A percentile compares a stretch with the other conserved stretches of the same genome.
These are phyloP conservation scores for Fusarium foetens DNA, from an alignment of 2,329 filamentous ascomycete genomes.

Conservation along the genomic window DNA sequence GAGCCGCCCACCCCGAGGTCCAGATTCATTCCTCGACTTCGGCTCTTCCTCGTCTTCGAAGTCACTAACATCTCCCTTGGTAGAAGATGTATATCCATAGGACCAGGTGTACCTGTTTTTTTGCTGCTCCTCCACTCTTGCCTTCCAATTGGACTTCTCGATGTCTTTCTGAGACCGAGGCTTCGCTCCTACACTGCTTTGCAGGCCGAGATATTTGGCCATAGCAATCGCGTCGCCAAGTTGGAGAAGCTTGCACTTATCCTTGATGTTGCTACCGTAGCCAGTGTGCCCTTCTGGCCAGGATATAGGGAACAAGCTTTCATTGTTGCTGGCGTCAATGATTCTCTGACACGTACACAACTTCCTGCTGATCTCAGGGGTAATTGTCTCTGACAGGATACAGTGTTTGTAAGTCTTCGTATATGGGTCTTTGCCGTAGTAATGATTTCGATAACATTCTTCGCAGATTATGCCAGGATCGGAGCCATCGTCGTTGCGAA, in stretches of 20 bases:
- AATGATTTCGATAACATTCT: slow-evolving; percentile 26
- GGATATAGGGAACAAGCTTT: slow-evolving; percentile 21
- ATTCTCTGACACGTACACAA: slow-evolving; percentile 25
- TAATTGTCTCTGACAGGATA: slow-evolving; percentile 25
- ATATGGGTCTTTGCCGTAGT: slow-evolving; percentile 23
- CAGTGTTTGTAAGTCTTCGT: slow-evolving; percentile 36
- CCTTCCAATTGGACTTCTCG: neutral
- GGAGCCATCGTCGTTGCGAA: neutral
- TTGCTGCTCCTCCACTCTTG: neutral
- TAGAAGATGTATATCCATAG: neutral
- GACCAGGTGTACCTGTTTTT: neutral
- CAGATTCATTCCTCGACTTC: neutral
- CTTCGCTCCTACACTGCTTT: slow-evolving; percentile 28
- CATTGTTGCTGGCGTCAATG: neutral
- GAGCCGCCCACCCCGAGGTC: slow-evolving; percentile 1
- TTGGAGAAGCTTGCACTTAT: slow-evolving; percentile 23
- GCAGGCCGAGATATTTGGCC: slow-evolving; percentile 33
- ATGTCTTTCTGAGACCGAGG: neutral
- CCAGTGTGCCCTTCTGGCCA: slow-evolving; percentile 1
- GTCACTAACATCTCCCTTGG: neutral
- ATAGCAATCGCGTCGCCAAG: slow-evolving; percentile 22
- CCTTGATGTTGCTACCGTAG: neutral
- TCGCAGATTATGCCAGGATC: slow-evolving; percentile 30
- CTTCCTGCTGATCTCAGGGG: slow-evolving; percentile 28
- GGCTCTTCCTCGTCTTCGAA: slow-evolving; percentile 8